Conservation (phyloP, 495 filamentous ascomycete genomes). For the Penicillium maclennaniae region DNA sequence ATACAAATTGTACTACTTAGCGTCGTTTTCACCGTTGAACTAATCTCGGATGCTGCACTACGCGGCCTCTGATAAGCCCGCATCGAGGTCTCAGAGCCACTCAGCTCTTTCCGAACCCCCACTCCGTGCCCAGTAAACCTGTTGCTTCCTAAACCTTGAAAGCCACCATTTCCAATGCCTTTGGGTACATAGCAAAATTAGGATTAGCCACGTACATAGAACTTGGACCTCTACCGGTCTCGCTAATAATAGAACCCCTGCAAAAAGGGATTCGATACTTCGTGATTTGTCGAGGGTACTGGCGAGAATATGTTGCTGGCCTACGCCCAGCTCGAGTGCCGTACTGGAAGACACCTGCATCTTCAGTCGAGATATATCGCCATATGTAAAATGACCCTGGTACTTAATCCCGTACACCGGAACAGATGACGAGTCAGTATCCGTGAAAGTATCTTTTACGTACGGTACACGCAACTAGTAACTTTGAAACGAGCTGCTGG, state of each 20-base stretch:
- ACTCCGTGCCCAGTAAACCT: neutral
- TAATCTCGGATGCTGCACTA: neutral
- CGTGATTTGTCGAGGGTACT: too few relatives aligned
- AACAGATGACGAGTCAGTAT: neutral
- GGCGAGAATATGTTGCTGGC: neutral
- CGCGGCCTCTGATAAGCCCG: neutral
- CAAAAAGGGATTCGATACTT: neutral
- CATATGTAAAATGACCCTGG: neutral
- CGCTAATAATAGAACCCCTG: neutral
- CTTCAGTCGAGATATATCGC: neutral
- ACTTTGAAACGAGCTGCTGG: constrained; percentile 8
- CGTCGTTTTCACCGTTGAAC: neutral
- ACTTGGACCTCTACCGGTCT: neutral
- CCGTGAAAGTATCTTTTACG: neutral
- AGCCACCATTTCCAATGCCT: neutral
- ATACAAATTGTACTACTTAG: constrained; percentile 2
- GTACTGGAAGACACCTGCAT: neutral
- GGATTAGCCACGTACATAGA: neutral
- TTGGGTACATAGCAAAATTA: neutral
- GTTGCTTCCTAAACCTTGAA: neutral
- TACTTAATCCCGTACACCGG: neutral
- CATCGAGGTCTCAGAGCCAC: neutral
- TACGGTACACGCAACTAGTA: constrained; percentile 13
- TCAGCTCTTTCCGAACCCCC: neutral
- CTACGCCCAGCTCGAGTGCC: too few relatives aligned